phyloP scores from a whole-genome alignment of 2,329 filamentous ascomycete species.

The Trichoderma sp. region DNA sequence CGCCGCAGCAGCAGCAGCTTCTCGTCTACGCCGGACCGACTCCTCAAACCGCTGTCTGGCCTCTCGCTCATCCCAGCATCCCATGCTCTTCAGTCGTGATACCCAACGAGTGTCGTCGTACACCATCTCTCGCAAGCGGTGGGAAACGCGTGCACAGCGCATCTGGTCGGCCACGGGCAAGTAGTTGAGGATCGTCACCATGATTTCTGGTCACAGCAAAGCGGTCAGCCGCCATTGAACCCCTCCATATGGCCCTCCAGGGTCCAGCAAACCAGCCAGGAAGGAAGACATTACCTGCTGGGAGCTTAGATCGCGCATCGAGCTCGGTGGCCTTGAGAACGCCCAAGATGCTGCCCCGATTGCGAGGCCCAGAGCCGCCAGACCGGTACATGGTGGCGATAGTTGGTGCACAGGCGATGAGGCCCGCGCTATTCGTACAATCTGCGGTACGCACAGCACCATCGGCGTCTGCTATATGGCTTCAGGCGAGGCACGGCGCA shows the following conservation, averaged over 20 bases:
- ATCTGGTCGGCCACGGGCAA: constrained; percentile 82
- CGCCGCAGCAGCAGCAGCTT: constrained; percentile 41
- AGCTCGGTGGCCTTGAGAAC: constrained; percentile 76
- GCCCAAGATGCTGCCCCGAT: constrained; percentile 60
- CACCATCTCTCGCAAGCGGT: constrained; percentile 92
- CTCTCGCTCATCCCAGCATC: constrained; percentile 86
- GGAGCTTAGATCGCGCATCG: constrained; percentile 72
- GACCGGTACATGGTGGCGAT: constrained; percentile 41
- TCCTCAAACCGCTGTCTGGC: constrained; percentile 79
- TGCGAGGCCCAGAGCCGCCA: constrained; percentile 33
- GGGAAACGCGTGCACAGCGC: constrained; percentile 78
- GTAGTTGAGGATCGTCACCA: constrained; percentile 84
- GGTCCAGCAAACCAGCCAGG: not conserved
- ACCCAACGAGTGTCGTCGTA: constrained; percentile 98
- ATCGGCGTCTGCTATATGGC: constrained; percentile 7
- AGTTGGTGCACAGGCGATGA: constrained; percentile 12
- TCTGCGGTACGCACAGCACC: not conserved
- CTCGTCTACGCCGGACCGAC: constrained; percentile 57
- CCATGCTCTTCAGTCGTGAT: constrained; percentile 78
- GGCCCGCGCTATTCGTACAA: constrained; percentile 15
- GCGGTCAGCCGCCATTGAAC: constrained; percentile 11
- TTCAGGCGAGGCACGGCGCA: constrained; percentile 2
- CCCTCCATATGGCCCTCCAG: not conserved
- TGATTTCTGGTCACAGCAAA: constrained; percentile 61
- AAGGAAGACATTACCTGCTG: constrained; percentile 59